Conservation (phyloP, 371 early-diverging fungal genomes). For the Mortierella polycephala region DNA sequence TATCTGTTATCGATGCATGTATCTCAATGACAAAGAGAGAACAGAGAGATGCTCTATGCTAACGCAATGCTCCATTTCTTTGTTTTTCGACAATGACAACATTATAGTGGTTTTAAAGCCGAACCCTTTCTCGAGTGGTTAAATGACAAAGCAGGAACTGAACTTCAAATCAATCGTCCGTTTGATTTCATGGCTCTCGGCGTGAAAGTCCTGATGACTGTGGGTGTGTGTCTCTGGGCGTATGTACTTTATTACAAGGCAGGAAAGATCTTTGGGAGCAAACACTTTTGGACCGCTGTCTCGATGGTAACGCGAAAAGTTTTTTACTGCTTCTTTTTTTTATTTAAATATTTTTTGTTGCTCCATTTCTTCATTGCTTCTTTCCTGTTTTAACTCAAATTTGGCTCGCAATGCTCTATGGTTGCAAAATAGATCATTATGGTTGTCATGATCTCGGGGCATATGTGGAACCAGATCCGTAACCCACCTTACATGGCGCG, state of each 20-base stretch:
- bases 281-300: conserved; percentile 68
- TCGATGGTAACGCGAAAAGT: conserved; percentile 56
- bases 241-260: conserved; percentile 61
- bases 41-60: conserved; percentile 16
- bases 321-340: not conserved
- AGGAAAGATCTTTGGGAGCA: conserved; percentile 63
- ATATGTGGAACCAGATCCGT: conserved; percentile 93
- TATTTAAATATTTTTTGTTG: not conserved
- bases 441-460: conserved; percentile 81
- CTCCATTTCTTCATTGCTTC: not conserved
- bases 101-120: conserved; percentile 71
- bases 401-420: not conserved
- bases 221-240: conserved; percentile 56
- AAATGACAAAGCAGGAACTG: conserved; percentile 56
- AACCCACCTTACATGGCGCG: conserved; percentile 75
- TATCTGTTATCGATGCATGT: conserved; percentile 45
- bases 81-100: not conserved
- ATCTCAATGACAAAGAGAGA: conserved; percentile 27
- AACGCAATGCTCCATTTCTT: not conserved
- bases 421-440: conserved; percentile 63
- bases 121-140: conserved; percentile 75
- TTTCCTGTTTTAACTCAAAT: not conserved
- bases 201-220: conserved; percentile 55
- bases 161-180: conserved; percentile 60
- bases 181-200: conserved; percentile 58